Conservation (phyloP, 257 asterid genomes). For the Gentiana macrophylla region DNA sequence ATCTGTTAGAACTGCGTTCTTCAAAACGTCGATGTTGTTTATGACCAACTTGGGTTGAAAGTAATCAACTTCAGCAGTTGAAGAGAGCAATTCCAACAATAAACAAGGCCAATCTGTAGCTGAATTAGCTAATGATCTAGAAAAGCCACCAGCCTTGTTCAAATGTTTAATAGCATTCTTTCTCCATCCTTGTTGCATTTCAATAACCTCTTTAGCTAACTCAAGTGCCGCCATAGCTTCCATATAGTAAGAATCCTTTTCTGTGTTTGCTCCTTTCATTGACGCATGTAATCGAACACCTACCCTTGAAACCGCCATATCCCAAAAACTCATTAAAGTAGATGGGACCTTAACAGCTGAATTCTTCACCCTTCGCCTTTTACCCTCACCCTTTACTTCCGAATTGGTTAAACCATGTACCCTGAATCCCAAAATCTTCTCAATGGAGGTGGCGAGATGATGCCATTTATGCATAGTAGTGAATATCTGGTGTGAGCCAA, state of each 20-base stretch:
- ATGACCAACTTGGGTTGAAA: constrained; percentile 99
- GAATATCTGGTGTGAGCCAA: constrained; percentile 78
- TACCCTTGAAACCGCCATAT: constrained; percentile 57
- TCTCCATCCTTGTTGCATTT: constrained; percentile 69
- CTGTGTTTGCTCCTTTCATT: constrained; percentile 29
- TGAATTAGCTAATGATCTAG: constrained; percentile 72
- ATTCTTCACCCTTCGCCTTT: constrained; percentile 11
- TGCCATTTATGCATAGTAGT: constrained; percentile 83
- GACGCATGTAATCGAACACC: constrained; percentile 44
- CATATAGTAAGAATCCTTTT: constrained; percentile 55
- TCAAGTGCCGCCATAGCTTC: constrained; percentile 76
- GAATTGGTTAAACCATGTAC: constrained; percentile 5
- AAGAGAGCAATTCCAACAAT: constrained; percentile 78
- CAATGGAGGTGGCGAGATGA: constrained; percentile 58
- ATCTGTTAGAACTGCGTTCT: constrained; percentile 55
- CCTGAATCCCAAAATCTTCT: constrained; percentile 37
- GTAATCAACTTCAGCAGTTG: constrained; percentile 77
- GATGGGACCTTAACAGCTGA: constrained; percentile 12
- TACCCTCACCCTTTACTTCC: not conserved
- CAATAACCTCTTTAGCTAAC: constrained; percentile 85
- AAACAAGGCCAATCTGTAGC: constrained; percentile 97
- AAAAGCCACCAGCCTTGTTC: constrained; percentile 67
- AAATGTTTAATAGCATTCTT: constrained; percentile 69
- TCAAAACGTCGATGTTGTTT: constrained; percentile 86
- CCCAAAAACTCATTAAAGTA: constrained; percentile 49